Evolutionary conservation across 164 flowering plant genomes (phyloP).

Genomic region (Vitis vinifera): DNA sequence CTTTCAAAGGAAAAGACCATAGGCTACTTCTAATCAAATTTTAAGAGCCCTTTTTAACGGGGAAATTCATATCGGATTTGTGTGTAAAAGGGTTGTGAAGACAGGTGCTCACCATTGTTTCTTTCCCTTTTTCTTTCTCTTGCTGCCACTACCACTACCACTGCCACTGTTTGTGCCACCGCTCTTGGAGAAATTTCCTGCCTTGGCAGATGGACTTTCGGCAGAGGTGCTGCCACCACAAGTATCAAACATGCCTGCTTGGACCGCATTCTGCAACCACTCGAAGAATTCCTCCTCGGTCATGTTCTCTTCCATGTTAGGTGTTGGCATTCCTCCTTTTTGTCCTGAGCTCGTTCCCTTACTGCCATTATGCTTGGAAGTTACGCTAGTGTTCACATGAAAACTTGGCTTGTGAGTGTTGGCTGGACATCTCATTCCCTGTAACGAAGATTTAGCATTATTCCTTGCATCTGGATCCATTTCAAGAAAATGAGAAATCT

Average conservation of each 20-base stretch:
- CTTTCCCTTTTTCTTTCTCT: constrained; percentile 90
- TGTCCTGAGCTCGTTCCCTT: constrained; percentile 57
- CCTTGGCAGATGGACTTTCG: constrained; percentile 41
- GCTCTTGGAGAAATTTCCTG: constrained; percentile 33
- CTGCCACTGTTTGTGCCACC: constrained; percentile 27
- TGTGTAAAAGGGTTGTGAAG: neutral
- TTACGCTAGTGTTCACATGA: constrained; percentile 82
- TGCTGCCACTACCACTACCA: constrained; percentile 35
- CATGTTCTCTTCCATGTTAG: constrained; percentile 67
- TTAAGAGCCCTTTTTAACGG: neutral
- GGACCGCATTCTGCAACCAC: constrained; percentile 84
- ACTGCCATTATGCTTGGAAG: constrained; percentile 48
- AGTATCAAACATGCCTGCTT: constrained; percentile 70
- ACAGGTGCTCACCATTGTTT: constrained; percentile 57
- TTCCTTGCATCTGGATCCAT: neutral
- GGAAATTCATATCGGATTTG: neutral
- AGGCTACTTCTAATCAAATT: too few species aligned
- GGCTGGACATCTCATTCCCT: constrained; percentile 97
- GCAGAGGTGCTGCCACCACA: constrained; percentile 35
- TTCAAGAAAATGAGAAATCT: neutral
- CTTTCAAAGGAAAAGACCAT: neutral
- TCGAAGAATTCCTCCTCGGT: constrained; percentile 83
- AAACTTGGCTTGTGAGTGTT: constrained; percentile 95
- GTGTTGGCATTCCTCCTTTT: constrained; percentile 45
- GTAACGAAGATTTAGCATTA: constrained; percentile 17